Conservation (phyloP, 2,329 filamentous ascomycete genomes). For the Capronia coronata region DNA sequence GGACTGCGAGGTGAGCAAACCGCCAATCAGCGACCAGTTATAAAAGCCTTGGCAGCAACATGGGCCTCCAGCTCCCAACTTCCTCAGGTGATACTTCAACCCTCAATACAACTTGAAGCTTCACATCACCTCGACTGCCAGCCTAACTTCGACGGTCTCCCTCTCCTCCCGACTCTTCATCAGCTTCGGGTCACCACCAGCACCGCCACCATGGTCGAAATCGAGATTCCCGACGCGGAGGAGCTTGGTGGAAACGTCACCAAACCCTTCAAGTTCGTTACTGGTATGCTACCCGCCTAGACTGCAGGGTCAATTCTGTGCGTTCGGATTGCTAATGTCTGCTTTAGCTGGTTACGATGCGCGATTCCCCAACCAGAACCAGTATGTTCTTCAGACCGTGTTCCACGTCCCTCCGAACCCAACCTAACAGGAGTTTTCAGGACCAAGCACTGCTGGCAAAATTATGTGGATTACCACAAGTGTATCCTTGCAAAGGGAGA, state of each 20-base stretch:
- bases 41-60: constrained; percentile 10
- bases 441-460: constrained; percentile 99
- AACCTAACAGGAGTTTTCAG: constrained; percentile 31
- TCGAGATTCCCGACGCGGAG: constrained; percentile 54
- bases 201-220: constrained; percentile 74
- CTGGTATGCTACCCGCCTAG: constrained; percentile 33
- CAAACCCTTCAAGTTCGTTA: constrained; percentile 87
- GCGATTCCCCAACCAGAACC: constrained; percentile 95
- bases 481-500: constrained; percentile 98
- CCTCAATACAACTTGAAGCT: constrained; percentile 4
- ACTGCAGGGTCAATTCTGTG: constrained; percentile 1
- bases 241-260: constrained; percentile 73
- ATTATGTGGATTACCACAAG: constrained; percentile 99
- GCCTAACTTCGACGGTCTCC: not conserved
- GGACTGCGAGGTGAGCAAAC: constrained; percentile 3
- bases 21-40: constrained; percentile 16
- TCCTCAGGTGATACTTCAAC: constrained; percentile 21
- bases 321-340: not conserved
- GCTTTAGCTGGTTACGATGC: constrained; percentile 72
- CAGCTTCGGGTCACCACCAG: constrained; percentile 34
- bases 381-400: constrained; percentile 35
- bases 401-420: constrained; percentile 3
- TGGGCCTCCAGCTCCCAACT: constrained; percentile 13
- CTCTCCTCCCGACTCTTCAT: constrained; percentile 26
- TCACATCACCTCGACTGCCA: constrained; percentile 2